Conservation (phyloP, 1,139 yeast species). For the Ashbya aceris region DNA sequence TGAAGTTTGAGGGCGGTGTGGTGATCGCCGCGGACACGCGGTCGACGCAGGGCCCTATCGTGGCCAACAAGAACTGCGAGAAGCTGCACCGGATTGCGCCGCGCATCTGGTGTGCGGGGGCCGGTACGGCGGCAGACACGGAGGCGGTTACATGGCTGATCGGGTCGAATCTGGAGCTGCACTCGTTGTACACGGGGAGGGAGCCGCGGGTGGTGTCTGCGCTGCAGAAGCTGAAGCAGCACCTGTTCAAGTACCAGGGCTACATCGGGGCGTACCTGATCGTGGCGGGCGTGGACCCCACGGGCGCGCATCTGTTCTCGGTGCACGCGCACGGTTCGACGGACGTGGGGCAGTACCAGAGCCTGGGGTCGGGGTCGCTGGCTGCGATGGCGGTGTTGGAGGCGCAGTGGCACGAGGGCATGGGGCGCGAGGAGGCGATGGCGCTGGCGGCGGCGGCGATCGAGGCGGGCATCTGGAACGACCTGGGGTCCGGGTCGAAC, state of each 20-base stretch:
- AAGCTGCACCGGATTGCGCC: constrained; percentile 90
- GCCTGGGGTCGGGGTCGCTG: constrained; percentile 94
- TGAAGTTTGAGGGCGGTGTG: constrained; percentile 85
- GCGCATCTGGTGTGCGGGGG: constrained; percentile 98
- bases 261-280: constrained; percentile 93
- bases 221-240: constrained; percentile 87
- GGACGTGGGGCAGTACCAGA: constrained; percentile 85
- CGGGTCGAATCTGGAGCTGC: constrained; percentile 83
- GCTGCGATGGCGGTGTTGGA: constrained; percentile 98
- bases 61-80: constrained; percentile 97
- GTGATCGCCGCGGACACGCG: constrained; percentile 98
- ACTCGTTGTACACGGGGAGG: constrained; percentile 71
- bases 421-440: constrained; percentile 82
- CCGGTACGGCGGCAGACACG: constrained; percentile 99
- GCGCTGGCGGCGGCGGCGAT: constrained; percentile 86
- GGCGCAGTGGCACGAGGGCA: constrained; percentile 69
- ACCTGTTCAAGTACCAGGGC: constrained; percentile 92
- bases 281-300: constrained; percentile 95
- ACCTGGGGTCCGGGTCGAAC: constrained; percentile 95
- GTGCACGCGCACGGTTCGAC: constrained; percentile 98
- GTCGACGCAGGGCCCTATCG: constrained; percentile 92
- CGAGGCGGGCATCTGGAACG: constrained; percentile 98
- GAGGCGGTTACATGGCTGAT: constrained; percentile 95
- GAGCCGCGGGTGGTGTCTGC: constrained; percentile 92
- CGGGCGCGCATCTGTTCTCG: constrained; percentile 86